These are phyloP conservation scores for Colletotrichum spinosum DNA, from an alignment of 2,329 filamentous ascomycete genomes.

Conservation along the genomic window DNA sequence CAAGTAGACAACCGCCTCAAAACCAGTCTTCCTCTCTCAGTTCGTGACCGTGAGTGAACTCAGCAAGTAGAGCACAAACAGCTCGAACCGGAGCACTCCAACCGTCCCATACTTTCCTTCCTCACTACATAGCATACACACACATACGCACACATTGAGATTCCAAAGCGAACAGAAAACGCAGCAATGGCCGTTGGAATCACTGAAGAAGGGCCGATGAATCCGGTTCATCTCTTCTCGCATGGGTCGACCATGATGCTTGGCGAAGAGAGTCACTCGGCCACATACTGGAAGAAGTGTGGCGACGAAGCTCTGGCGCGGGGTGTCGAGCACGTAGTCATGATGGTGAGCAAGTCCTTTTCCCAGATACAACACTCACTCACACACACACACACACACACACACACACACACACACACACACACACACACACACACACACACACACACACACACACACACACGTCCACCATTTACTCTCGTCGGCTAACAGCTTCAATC, in stretches of 20 bases:
- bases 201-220: conserved; percentile 40
- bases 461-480: background rate
- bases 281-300: conserved; percentile 73
- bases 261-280: conserved; percentile 71
- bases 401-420: conserved; percentile 1
- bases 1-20: no score
- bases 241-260: conserved; percentile 81
- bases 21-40: no score
- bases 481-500: no score
- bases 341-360: conserved; percentile 65
- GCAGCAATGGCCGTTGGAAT: conserved; percentile 24
- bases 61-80: no score
- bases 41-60: no score
- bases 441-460: conserved; percentile 14
- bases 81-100: no score
- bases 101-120: no score
- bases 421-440: background rate
- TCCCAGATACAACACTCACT: background rate
- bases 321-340: conserved; percentile 71
- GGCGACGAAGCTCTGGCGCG: conserved; percentile 71
- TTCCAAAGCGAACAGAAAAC: background rate
- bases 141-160: background rate
- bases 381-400: background rate
- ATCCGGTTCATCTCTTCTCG: conserved; percentile 75
- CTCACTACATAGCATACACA: background rate